Evolutionary conservation across 306 rosid species (phyloP), one percentile per base, ranked within the genome.

Genomic region (Phaseolus lunatus): DNA sequence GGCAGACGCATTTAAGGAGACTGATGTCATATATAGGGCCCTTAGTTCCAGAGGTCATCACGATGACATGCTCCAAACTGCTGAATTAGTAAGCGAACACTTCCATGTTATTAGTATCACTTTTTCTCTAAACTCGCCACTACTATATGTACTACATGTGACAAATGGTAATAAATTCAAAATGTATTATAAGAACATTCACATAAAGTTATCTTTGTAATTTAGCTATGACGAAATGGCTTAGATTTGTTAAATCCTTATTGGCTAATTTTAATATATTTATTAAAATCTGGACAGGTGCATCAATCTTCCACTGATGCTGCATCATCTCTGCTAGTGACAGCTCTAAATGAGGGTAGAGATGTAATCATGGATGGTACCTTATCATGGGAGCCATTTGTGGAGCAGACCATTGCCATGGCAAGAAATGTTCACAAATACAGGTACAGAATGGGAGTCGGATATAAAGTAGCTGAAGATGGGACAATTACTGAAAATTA

Each of bases 1-100:
- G 67, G 97, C 97, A 63, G 99, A 95, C 86, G 99, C 99, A 80
- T 92, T 95, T 70, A 95, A 92, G 80, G 99, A 95, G 83, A 86
- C 48, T 1, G 97, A 95, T 67, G 94, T 95, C 43, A 70, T 95
- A 72, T 95, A 87, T 57, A 85, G 56, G 81, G 90, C 96, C 48
- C 86, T 95, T 31, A 85, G 50, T 76, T 91, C 96, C 9, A 89
- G 54, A 43, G 97, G 97, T 18, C 89, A 87, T 77, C 99, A 88
- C 70, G 78, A 78, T 41, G 97, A 92, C 84, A 87, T 95, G 90
- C 94, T 95, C 62, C 96, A 86, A 72, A 89, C 96, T 37, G 86
- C 97, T 39, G 97, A 92, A 84, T 58, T 89, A 86, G 99, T 92
- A 84, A 52, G 53, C 54, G 3, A 68, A 47, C 76, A 47, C 5